Evolutionary conservation across 2,329 filamentous ascomycete species (phyloP), one percentile per base, ranked within the genome.

Genomic region (Colletotrichum theobromicola): DNA sequence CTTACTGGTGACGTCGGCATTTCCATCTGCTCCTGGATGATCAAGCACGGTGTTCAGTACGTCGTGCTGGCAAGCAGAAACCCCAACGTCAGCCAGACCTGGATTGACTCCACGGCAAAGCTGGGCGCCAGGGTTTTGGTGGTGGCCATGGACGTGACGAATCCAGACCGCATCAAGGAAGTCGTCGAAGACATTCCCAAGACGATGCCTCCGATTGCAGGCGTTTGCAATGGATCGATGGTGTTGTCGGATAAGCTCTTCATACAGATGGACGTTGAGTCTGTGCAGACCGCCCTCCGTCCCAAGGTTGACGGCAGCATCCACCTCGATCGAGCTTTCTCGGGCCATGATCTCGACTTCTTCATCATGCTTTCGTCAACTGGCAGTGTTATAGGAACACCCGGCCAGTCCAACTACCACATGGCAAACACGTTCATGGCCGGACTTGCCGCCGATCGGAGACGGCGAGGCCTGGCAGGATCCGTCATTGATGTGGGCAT

Each of bases 361-460:
- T 85, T 85, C 75, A 76, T 85, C 58, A 32, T 82, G 10, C 79
- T 85, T 57, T 83, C 81, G 1, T 77, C 13, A 0, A 21, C 81
- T 1, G 79, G 81, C 8, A 70, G 76, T 3, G 67, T 83, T n/a
- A 74, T 73, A 8, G 74, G 68, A 15, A 78, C 80, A 0, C 61
- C 84, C 0, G 65, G 70, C 7, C 84, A 90, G 75, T 75, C 82
- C 5, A 87, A 84, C 74, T 90, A 90, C 74, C 77, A 80, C 2
- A 85, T 86, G 1, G 87, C 84, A 1, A 88, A 88, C 75, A 73
- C 74, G 3, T 90, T 82, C 79, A 84, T 89, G 82, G 76, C 75
- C 4, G 76, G 76, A 2, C 76, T 90, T 0, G 84, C 82, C 1
- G 57, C 74, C 0, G 79, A 85, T 10, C 78, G 88, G 5, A 72